Evolutionary conservation across 78 protist species (phyloP), one percentile per base, ranked within the genome.

Genomic region (slime mould (Dictyostelium discoideum)): DNA sequence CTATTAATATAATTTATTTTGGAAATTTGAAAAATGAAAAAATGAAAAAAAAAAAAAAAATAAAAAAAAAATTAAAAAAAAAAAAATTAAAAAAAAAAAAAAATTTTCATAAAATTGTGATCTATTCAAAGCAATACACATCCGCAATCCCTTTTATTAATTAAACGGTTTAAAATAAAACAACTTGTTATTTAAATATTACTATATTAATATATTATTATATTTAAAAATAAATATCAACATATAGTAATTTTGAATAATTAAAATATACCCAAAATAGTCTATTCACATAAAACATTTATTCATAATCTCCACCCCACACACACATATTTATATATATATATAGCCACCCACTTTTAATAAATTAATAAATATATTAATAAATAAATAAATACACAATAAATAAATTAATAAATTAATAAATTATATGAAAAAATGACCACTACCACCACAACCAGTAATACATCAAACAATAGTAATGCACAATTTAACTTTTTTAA

Each of bases 401-500:
- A 32, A 32, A 32, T 32, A 32, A 32, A 32, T 32, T 32, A 32
- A 32, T 32, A 32, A n/a, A n/a, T n/a, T n/a, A n/a, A n/a, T n/a
- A n/a, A n/a, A n/a, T n/a, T n/a, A n/a, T n/a, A 1, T 32, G 37
- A 32, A 32, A 32, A 32, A 32, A 32, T 32, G 37, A 32, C 37
- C 37, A 32, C 37, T 32, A 32, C 37, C 37, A 32, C 37, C 37
- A n/a, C 94, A 81, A 80, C 94, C 24, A 16, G n/a, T 67, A 67
- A 32, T 5, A 44, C 83, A 79, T 26, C 81, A 67, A 40, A 69
- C 7, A 63, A 54, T 44, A 40, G 32, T 44, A 82, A 67, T 29
- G 88, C 96, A 11, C 97, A 89, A 85, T 90, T 87, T 24, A 98
- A 98, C 67, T 99, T 98, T 73, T 96, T 98, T 54, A 98, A 98